A percentile compares a stretch with the other conserved stretches of the same genome.
Conservation (phyloP, 108 stramenopile species). For the Phaeodactylum tricornutum region DNA sequence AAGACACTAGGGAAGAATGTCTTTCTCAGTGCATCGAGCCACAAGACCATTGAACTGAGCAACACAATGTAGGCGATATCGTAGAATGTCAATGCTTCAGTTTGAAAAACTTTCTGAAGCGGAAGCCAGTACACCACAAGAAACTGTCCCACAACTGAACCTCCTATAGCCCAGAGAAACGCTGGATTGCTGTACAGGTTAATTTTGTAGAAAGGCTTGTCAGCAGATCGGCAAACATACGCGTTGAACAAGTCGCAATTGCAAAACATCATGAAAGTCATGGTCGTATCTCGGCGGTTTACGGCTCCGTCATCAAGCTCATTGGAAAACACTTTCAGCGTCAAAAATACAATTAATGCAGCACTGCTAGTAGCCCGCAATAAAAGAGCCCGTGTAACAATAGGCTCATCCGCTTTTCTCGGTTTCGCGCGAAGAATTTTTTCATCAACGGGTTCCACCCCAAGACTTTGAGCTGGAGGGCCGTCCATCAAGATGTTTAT, state of each 20-base stretch:
- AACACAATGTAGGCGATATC: conserved; percentile 71
- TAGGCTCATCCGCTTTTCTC: conserved; percentile 77
- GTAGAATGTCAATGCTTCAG: conserved; percentile 71
- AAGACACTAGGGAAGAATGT: conserved; percentile 69
- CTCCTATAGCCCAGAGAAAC: conserved; percentile 81
- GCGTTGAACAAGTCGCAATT: conserved; percentile 96
- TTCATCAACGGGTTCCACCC: conserved; percentile 86
- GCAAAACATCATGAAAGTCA: conserved; percentile 98
- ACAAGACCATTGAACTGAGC: conserved; percentile 73
- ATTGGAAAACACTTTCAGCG: conserved; percentile 78
- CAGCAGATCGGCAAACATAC: conserved; percentile 82
- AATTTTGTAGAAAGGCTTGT: conserved; percentile 72
- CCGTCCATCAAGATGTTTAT: conserved; percentile 98
- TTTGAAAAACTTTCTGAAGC: conserved; percentile 89
- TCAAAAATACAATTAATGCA: conserved; percentile 76
- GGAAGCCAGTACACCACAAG: conserved; percentile 86
- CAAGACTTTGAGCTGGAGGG: conserved; percentile 87
- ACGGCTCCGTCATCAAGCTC: conserved; percentile 75
- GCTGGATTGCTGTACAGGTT: conserved; percentile 73
- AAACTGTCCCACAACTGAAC: conserved; percentile 81
- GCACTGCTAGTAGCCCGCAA: conserved; percentile 81
- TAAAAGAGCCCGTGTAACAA: conserved; percentile 80
- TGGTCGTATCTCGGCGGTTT: conserved; percentile 87
- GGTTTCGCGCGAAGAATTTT: conserved; percentile 80
- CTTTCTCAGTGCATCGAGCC: conserved; percentile 84